Evolutionary conservation across 148 eudicot genomes (phyloP), one percentile per base, ranked within the genome.

Genomic region (Arctostaphylos glauca): DNA sequence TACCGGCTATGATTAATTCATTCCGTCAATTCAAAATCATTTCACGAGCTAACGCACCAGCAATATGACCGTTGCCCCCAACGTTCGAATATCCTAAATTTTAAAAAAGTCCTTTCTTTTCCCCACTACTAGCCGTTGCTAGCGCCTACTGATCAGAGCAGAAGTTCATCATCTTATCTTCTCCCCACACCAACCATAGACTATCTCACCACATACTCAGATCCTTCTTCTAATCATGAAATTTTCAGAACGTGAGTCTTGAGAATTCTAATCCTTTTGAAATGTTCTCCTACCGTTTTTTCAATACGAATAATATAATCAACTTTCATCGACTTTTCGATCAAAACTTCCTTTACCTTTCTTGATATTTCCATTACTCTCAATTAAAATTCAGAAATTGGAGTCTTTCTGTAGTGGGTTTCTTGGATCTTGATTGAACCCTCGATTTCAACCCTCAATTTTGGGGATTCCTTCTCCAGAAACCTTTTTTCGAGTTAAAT

Each of bases 61-160:
- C 18, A 55, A 86, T 86, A 84, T 87, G 93, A 91, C 97, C 97
- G 94, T 91, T 93, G 88, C 66, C 44, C 71, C 4, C 89, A 90
- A 90, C 92, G 94, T 89, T 90, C 90, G 71, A 82, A 89, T 73
- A 79, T 16, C 18, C 56, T 5, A 21, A 58, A 84, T 73, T 88
- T 76, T 84, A 84, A 78, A 78, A 13, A 87, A 89, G 52, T 5
- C 13, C 14, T 46, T 48, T 72, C 72, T 71, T 80, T 67, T 78
- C 49, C 74, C 50, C 64, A 19, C 80, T 72, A 19, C 80, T 83
- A 82, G 87, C 89, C 90, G 89, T 84, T 89, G 68, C 84, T 49
- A 46, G 38, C 78, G 66, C 59, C 76, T 55, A 75, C 77, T 52
- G 38, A 31, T 31, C 79, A 52, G 8, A 6, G 48, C 49, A 16